These are phyloP conservation scores for Ceraceosorus guamensis DNA, from an alignment of 1,284 basidiomycete species.

Conservation along the genomic window DNA sequence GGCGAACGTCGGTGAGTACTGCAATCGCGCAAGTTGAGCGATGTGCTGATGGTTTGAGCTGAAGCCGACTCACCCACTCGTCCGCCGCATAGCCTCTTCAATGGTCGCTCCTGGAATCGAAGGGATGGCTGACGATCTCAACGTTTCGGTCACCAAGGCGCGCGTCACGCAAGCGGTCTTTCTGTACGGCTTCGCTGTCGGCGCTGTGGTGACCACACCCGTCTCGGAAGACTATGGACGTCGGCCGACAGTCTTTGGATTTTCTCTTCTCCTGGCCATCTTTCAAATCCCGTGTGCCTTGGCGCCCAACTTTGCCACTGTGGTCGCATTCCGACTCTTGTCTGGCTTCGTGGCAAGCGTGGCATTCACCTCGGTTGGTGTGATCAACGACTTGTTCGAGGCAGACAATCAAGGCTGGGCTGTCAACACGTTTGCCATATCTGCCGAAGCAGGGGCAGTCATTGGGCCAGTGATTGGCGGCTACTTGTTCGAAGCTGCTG, in stretches of 20 bases:
- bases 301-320: conserved; percentile 19
- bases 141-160: conserved; percentile 3
- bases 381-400: conserved; percentile 29
- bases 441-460: conserved; percentile 26
- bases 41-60: too few species aligned
- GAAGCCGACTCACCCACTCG: too few species aligned
- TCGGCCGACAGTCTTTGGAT: conserved; percentile 18
- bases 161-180: conserved; percentile 21
- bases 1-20: conserved; percentile 3
- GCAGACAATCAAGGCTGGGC: conserved; percentile 32
- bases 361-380: conserved; percentile 34
- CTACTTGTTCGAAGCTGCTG: conserved; percentile 17
- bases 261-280: conserved; percentile 13
- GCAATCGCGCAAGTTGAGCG: too few species aligned
- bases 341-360: conserved; percentile 29
- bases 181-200: conserved; percentile 29
- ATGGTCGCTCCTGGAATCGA: conserved; percentile 9
- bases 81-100: conserved; percentile 2
- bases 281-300: conserved; percentile 28
- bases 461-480: conserved; percentile 27
- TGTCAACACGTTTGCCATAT: conserved; percentile 30
- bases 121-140: conserved; percentile 3
- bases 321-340: conserved; percentile 32
- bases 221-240: conserved; percentile 34
- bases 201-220: conserved; percentile 22